phyloP scores from a whole-genome alignment of 371 early-diverging fungal genomes.

The Mortierella sp. region DNA sequence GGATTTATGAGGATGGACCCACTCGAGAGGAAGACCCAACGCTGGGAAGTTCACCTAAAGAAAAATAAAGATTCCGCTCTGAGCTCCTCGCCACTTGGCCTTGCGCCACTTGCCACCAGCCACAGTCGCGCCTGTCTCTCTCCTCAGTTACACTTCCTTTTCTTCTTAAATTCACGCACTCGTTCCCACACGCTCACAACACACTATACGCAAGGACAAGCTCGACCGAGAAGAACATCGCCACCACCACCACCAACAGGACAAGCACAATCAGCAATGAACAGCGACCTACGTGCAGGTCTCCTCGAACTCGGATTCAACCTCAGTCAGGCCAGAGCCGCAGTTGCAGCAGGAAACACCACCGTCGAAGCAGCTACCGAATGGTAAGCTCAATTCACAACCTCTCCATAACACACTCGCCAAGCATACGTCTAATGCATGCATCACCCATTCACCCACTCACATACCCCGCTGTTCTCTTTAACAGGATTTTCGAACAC shows the following conservation, averaged over 20 bases:
- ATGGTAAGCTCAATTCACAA: slow-evolving; percentile 21
- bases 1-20: no score
- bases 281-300: slow-evolving; percentile 46
- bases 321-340: slow-evolving; percentile 53
- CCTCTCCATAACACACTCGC: no score
- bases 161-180: neutral
- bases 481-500: slow-evolving; percentile 44
- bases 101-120: no score
- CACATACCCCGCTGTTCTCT: neutral
- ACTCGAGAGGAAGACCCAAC: no score
- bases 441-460: neutral
- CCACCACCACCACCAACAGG: neutral
- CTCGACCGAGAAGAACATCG: neutral
- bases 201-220: neutral
- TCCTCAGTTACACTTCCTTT: no score
- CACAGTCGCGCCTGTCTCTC: neutral
- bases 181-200: neutral
- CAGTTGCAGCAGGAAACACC: slow-evolving; percentile 50
- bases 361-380: slow-evolving; percentile 41
- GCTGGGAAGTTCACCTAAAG: no score
- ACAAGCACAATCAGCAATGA: slow-evolving; percentile 5
- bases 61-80: no score
- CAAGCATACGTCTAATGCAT: no score
- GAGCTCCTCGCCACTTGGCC: no score
- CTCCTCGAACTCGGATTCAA: slow-evolving; percentile 47